Evolutionary conservation across 352 stramenopile genomes (phyloP).

Genomic region (Phytophthora ramorum): DNA sequence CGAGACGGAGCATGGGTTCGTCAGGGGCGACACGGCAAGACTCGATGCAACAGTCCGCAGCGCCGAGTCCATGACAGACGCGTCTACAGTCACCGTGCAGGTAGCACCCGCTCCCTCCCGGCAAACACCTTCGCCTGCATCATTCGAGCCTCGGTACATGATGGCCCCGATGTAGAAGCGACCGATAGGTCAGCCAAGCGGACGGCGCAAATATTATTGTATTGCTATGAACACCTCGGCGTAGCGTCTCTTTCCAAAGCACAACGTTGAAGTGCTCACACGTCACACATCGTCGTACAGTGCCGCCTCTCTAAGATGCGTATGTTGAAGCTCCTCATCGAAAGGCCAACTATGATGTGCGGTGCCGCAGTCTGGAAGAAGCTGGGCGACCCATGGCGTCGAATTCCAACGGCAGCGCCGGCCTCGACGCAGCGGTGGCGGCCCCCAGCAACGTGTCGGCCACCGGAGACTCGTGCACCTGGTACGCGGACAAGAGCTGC

Average conservation of each 20-base stretch:
- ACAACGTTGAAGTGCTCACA: constrained; percentile 10
- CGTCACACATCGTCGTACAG: constrained; percentile 13
- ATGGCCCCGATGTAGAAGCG: constrained; percentile 26
- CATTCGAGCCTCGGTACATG: constrained; percentile 16
- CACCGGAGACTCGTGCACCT: constrained; percentile 45
- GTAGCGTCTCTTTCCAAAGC: too few species aligned
- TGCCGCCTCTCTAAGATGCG: constrained; percentile 8
- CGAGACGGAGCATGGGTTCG: constrained; percentile 37
- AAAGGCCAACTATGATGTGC: constrained; percentile 17
- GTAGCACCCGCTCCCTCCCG: not conserved
- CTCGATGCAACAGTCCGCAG: constrained; percentile 19
- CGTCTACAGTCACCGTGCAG: constrained; percentile 19
- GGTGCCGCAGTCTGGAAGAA: constrained; percentile 22
- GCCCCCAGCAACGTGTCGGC: constrained; percentile 28
- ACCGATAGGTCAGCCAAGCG: not conserved
- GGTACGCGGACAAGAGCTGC: constrained; percentile 34
- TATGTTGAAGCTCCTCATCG: constrained; percentile 19
- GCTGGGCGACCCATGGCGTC: constrained; percentile 1
- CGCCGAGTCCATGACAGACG: constrained; percentile 11
- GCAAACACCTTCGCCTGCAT: not conserved
- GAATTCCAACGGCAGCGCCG: constrained; percentile 12
- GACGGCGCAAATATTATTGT: constrained; percentile 5
- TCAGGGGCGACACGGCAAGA: constrained; percentile 16
- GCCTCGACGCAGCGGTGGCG: constrained; percentile 4
- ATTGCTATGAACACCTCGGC: constrained; percentile 2